Percentiles rank a stretch among this genome's conserved stretches.
Conservation (phyloP, 306 rosid genomes). For the Trifolium dubium region DNA sequence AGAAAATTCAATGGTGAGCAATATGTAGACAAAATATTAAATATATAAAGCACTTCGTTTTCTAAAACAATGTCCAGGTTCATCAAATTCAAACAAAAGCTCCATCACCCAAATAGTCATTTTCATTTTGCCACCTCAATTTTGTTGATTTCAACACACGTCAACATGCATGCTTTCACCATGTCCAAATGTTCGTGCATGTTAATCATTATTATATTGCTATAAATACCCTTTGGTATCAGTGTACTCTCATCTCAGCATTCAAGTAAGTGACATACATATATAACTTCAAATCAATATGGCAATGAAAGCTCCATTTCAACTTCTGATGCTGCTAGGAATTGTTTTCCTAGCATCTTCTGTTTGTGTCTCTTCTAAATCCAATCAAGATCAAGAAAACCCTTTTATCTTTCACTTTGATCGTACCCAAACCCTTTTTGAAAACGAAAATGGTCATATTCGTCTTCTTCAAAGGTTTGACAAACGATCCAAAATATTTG, state of each 20-base stretch:
- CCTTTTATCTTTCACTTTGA: slow-evolving; percentile 26
- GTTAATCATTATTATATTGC: too few species aligned
- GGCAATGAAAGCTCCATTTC: neutral
- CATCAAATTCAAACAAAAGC: neutral
- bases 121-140: too few species aligned
- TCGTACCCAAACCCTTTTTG: neutral
- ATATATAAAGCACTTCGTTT: too few species aligned
- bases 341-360: neutral
- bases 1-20: too few species aligned
- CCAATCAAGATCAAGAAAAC: neutral
- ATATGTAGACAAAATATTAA: too few species aligned
- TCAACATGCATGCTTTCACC: too few species aligned
- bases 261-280: neutral
- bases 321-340: neutral
- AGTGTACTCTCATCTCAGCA: slow-evolving; percentile 2
- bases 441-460: slow-evolving; percentile 34
- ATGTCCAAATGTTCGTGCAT: too few species aligned
- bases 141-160: too few species aligned
- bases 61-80: too few species aligned
- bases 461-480: slow-evolving; percentile 37
- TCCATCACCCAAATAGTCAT: neutral
- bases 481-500: neutral
- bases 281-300: neutral
- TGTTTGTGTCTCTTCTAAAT: neutral
- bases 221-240: too few species aligned